These are phyloP conservation scores for Pascua guehoae DNA, from an alignment of 1,284 basidiomycete species.

Conservation along the genomic window DNA sequence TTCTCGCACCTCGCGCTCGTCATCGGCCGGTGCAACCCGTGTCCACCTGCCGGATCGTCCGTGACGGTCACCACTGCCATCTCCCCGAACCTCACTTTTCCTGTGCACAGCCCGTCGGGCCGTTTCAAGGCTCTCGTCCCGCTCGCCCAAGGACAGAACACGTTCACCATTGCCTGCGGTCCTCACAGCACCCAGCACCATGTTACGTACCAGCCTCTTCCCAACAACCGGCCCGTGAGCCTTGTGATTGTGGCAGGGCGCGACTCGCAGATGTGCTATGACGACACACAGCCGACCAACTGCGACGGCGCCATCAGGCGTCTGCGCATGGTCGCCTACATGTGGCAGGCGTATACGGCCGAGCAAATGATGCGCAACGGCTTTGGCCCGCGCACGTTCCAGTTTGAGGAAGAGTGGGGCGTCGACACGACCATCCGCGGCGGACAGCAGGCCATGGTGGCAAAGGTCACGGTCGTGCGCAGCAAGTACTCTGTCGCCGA, in stretches of 20 bases:
- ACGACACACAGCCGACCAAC: constrained; percentile 6
- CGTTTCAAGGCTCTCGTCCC: constrained; percentile 10
- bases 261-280: constrained; percentile 7
- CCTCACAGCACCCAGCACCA: background rate
- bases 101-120: constrained; percentile 4
- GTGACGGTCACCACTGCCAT: background rate
- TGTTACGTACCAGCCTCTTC: constrained; percentile 3
- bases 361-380: constrained; percentile 11
- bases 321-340: constrained; percentile 11
- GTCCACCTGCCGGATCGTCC: constrained; percentile 1
- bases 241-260: constrained; percentile 7
- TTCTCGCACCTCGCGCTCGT: constrained; percentile 11
- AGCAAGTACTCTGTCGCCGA: constrained; percentile 1
- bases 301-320: constrained; percentile 6
- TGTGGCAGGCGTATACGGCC: constrained; percentile 10
- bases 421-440: constrained; percentile 1
- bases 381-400: constrained; percentile 9
- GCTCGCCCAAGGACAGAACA: constrained; percentile 4
- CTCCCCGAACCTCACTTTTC: constrained; percentile 1
- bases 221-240: background rate
- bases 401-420: constrained; percentile 6
- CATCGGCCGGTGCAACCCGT: constrained; percentile 5
- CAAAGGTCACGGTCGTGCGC: constrained; percentile 8
- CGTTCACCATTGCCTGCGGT: constrained; percentile 1
- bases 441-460: background rate